Evolutionary conservation across 2,329 filamentous ascomycete genomes (phyloP).

Genomic region (Madurella fahalii): DNA sequence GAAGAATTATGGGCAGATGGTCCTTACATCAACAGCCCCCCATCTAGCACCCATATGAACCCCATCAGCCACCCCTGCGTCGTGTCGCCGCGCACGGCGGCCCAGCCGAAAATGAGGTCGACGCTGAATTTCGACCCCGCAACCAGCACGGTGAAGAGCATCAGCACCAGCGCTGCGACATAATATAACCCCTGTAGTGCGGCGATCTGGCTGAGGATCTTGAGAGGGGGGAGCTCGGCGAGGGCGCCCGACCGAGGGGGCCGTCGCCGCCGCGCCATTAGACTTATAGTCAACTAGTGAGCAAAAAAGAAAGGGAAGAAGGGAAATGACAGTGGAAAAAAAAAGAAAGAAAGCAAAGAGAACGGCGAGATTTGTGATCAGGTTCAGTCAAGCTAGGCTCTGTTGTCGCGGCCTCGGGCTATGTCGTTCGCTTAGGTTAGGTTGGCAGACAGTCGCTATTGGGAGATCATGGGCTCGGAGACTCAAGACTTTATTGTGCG

Average conservation of each 20-base stretch:
- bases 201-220: constrained; percentile 56
- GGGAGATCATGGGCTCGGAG: too few relatives aligned
- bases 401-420: too few relatives aligned
- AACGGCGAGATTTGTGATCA: too few relatives aligned
- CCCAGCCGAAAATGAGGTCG: constrained; percentile 56
- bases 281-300: neutral
- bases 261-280: constrained; percentile 54
- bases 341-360: too few relatives aligned
- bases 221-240: constrained; percentile 57
- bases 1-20: constrained; percentile 17
- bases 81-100: constrained; percentile 56
- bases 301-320: too few relatives aligned
- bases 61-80: constrained; percentile 58
- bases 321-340: too few relatives aligned
- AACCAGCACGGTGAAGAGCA: constrained; percentile 52
- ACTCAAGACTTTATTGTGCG: too few relatives aligned
- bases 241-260: constrained; percentile 58
- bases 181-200: constrained; percentile 51
- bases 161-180: constrained; percentile 24
- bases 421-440: too few relatives aligned
- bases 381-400: too few relatives aligned
- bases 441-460: too few relatives aligned
- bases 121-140: constrained; percentile 52
- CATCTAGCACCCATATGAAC: constrained; percentile 55
- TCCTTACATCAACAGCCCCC: constrained; percentile 47